phyloP scores from a whole-genome alignment of 1,139 yeast genomes.

The Debaryomyces coudertii region DNA sequence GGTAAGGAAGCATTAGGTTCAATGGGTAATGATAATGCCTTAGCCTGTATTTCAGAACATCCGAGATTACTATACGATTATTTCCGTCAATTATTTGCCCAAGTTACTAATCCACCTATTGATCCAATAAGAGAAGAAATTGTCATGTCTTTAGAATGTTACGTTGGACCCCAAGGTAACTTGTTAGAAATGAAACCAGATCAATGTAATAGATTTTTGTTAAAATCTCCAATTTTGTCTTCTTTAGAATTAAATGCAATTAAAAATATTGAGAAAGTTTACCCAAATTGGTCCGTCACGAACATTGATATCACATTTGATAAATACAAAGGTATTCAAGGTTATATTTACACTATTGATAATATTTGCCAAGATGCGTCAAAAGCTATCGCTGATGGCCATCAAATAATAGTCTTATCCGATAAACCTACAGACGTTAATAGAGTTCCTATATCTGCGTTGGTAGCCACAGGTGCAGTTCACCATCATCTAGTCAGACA shows the following conservation, averaged over 20 bases:
- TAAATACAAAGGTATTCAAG: conserved; percentile 79
- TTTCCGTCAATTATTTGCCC: conserved; percentile 95
- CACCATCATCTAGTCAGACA: conserved; percentile 96
- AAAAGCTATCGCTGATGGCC: conserved; percentile 74
- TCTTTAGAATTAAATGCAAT: conserved; percentile 76
- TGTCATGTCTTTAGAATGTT: conserved; percentile 96
- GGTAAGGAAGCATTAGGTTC: conserved; percentile 96
- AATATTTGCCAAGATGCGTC: conserved; percentile 88
- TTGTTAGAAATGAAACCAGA: conserved; percentile 87
- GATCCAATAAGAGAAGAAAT: conserved; percentile 97
- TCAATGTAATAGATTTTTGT: conserved; percentile 85
- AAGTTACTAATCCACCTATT: conserved; percentile 98
- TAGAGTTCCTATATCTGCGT: conserved; percentile 82
- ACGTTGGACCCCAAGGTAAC: conserved; percentile 97
- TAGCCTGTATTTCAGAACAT: conserved; percentile 92
- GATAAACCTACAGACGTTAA: conserved; percentile 65
- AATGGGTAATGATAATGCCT: conserved; percentile 98
- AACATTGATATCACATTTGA: conserved; percentile 89
- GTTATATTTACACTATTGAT: conserved; percentile 84
- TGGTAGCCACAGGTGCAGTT: conserved; percentile 94
- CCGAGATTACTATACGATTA: conserved; percentile 91
- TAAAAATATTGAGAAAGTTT: conserved; percentile 67
- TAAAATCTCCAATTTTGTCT: conserved; percentile 81
- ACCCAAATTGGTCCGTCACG: conserved; percentile 85
- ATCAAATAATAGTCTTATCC: conserved; percentile 74